Evolutionary conservation across 805 yeast genomes (phyloP), one percentile per base, ranked within the genome.

Genomic region (Babjeviella inositovora): DNA sequence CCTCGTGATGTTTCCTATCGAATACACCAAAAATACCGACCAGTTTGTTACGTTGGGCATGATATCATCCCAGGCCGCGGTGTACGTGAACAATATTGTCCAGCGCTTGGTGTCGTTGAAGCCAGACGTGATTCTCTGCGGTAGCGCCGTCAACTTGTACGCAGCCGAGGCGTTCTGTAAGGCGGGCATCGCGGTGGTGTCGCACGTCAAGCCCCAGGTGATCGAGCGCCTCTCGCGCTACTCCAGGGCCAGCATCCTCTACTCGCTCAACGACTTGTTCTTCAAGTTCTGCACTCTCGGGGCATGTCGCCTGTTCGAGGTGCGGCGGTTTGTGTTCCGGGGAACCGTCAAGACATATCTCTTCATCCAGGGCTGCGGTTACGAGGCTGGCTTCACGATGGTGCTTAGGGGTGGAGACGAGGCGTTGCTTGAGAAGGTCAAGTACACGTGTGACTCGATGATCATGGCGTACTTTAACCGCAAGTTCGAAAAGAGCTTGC

Each of bases 1-100:
- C 28, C 54, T 92, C 10, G 59, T 90, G 5, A 73, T 84, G 57
- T 90, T 90, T 37, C 95, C 96, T 0, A 50, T 90, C 13, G 97
- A 85, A 39, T 90, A 82, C 34, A 56, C 71, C 28, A 70, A 74
- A 29, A 70, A 68, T 19, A 81, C 75, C 25, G 82, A 76, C 32
- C 80, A 71, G 30, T 75, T 82, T 28, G 69, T 82, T 45, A 77
- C 93, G 38, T 52, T 85, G 26, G 77, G 81, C 28, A 77, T 92
- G 2, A 73, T 87, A 1, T 55, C 81, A 23, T 77, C 87, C 0
- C 97, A 90, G 40, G 96, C 87, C 39, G 55, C 65, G 22, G 95
- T 87, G 34, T 87, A 75, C 38, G 57, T 90, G 21, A 65, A 72
- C 25, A 85, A 82, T 37, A 52, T 87, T 15, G 90, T 84, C 1